A percentile compares a stretch with the other conserved stretches of the same genome.
These are phyloP conservation scores for Yamadazyma dushanensis DNA, from an alignment of 1,139 yeast species.

Conservation along the genomic window DNA sequence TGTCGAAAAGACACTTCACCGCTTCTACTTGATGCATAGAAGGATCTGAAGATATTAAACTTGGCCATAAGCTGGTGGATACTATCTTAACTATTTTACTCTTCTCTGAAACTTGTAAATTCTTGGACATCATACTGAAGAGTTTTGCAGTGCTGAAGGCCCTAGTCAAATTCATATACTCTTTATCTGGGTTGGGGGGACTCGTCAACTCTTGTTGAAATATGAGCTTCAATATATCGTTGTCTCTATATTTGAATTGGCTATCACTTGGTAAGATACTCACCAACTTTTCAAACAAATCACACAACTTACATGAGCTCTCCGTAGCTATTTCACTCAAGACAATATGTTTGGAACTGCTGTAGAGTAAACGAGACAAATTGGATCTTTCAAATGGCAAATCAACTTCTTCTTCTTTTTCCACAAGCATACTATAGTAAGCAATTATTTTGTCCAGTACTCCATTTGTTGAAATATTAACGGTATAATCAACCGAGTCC, in stretches of 20 bases:
- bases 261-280: conserved; percentile 21
- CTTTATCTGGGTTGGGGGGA: conserved; percentile 10
- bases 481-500: neutral
- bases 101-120: conserved; percentile 24
- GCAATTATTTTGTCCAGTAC: conserved; percentile 19
- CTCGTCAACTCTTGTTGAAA: conserved; percentile 19
- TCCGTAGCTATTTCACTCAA: conserved; percentile 22
- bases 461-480: conserved; percentile 9
- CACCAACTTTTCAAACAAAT: conserved; percentile 42
- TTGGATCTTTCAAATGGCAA: conserved; percentile 47
- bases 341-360: conserved; percentile 33
- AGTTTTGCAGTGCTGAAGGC: conserved; percentile 52
- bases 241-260: conserved; percentile 12
- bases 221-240: conserved; percentile 31
- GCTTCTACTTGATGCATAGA: conserved; percentile 60
- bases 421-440: conserved; percentile 14
- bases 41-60: conserved; percentile 46
- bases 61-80: conserved; percentile 46
- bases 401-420: conserved; percentile 20
- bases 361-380: conserved; percentile 41
- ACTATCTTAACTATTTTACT: conserved; percentile 24
- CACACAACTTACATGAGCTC: conserved; percentile 30
- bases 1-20: conserved; percentile 50
- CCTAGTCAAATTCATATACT: conserved; percentile 18
- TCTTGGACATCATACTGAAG: conserved; percentile 36